Evolutionary conservation across 2,329 filamentous ascomycete genomes (phyloP), one percentile per base, ranked within the genome.

Genomic region (Penicillium sp.): DNA sequence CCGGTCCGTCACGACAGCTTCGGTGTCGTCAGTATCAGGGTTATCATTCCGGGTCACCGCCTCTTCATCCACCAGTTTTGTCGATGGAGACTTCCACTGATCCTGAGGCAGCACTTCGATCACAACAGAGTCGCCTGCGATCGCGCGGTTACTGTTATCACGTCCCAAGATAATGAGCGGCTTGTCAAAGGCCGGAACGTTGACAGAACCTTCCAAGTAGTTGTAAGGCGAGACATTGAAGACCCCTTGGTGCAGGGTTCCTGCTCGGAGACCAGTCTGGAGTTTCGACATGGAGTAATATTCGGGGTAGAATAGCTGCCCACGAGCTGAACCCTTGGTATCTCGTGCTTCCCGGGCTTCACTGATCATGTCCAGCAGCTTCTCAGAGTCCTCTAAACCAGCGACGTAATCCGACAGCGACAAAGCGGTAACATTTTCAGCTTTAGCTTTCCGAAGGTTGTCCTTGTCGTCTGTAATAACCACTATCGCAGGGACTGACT

Each of bases 151-250:
- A 80, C 96, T 97, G 75, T 96, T 97, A 69, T 99, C 95, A 59
- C 95, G 85, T 13, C 95, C 95, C 16, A 98, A 82, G 47, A 99
- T 84, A 16, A 99, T 82, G 29, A 99, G 84, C 1, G 92, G 84
- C 68, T 95, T 96, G 58, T 95, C 89, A 68, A 99, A 99, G 5
- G 93, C 86, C 1, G 93, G 86, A 0, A 96, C 92, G 67, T 93
- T 89, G 60, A 98, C 90, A 1, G 91, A 92, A 1, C 91, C 95
- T 74, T 99, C 95, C 11, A 99, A 82, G 68, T 98, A 99, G 78
- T 99, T 99, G 81, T 98, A 99, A 1, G 91, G 91, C 8, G 95
- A 98, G 27, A 98, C 91, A 70, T 93, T 96, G 79, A 97, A 99
- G 24, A 90, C 88, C 7, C 95, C 95, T 76, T 99, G 93, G 72